Percentiles rank a stretch among this genome's conserved stretches.
These are phyloP conservation scores for Tuber indicum DNA, from an alignment of 495 filamentous ascomycete genomes.

Conservation along the genomic window DNA sequence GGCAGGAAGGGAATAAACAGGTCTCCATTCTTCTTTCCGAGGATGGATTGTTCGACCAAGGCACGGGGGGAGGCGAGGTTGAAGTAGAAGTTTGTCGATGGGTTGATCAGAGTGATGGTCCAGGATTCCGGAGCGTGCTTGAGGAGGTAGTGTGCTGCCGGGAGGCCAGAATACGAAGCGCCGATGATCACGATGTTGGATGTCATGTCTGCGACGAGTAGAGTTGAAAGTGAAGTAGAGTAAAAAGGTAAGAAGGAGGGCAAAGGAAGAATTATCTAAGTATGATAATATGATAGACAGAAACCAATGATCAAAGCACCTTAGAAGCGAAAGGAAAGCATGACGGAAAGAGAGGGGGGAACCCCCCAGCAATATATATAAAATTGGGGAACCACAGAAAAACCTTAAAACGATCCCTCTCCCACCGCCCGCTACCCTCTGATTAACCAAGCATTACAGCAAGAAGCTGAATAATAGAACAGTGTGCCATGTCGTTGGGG, in stretches of 20 bases:
- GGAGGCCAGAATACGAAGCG: constrained; percentile 51
- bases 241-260: neutral
- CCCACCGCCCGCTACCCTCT: neutral
- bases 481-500: too few species aligned
- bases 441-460: neutral
- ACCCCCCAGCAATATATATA: neutral
- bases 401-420: neutral
- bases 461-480: too few species aligned
- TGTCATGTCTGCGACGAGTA: neutral
- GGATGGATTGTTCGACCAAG: constrained; percentile 45
- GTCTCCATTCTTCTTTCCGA: constrained; percentile 44
- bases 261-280: neutral
- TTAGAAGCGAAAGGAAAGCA: neutral
- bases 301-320: neutral
- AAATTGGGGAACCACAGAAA: neutral
- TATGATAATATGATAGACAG: neutral
- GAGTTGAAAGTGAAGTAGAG: neutral
- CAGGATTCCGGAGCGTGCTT: constrained; percentile 43
- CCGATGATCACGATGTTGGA: constrained; percentile 51
- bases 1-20: constrained; percentile 47
- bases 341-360: too few species aligned
- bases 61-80: constrained; percentile 53
- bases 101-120: constrained; percentile 45
- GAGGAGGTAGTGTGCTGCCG: constrained; percentile 51
- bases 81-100: constrained; percentile 54